Evolutionary conservation across 345 rosid genomes (phyloP).

Genomic region (Gossypium anomalum): DNA sequence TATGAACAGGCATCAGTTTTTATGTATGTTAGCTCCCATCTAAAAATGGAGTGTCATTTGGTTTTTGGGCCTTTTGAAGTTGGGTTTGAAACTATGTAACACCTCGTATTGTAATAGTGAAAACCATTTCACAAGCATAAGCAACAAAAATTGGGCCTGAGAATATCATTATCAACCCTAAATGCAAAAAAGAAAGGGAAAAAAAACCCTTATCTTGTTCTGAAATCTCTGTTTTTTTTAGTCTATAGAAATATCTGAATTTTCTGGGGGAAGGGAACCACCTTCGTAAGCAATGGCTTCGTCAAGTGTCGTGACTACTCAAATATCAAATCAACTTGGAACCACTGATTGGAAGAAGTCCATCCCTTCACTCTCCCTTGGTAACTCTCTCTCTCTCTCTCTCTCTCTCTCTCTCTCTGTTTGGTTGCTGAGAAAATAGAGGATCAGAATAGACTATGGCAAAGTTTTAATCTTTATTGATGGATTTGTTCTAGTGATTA

Average conservation of each 20-base stretch:
- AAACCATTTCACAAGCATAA: neutral
- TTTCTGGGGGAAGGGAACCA: neutral
- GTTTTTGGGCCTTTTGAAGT: neutral
- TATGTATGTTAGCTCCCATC: neutral
- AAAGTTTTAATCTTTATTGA: neutral
- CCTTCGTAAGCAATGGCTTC: conserved; percentile 45
- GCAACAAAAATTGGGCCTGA: neutral
- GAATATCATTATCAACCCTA: neutral
- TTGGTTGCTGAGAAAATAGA: neutral
- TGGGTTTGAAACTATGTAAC: neutral
- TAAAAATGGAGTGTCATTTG: neutral
- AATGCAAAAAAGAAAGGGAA: neutral
- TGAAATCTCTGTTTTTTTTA: neutral
- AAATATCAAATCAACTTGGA: conserved; percentile 25
- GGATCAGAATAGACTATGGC: neutral
- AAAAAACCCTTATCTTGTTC: neutral
- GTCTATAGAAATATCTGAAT: neutral
- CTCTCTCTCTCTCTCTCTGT: neutral
- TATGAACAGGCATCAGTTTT: no score
- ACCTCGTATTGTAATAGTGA: neutral
- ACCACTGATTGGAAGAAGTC: conserved; percentile 34
- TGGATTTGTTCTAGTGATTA: neutral
- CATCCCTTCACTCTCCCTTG: conserved; percentile 28
- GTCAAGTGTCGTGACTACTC: conserved; percentile 29
- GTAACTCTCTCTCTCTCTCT: conserved; percentile 29